Evolutionary conservation across 345 rosid species (phyloP).

Genomic region (Syzygium grande): DNA sequence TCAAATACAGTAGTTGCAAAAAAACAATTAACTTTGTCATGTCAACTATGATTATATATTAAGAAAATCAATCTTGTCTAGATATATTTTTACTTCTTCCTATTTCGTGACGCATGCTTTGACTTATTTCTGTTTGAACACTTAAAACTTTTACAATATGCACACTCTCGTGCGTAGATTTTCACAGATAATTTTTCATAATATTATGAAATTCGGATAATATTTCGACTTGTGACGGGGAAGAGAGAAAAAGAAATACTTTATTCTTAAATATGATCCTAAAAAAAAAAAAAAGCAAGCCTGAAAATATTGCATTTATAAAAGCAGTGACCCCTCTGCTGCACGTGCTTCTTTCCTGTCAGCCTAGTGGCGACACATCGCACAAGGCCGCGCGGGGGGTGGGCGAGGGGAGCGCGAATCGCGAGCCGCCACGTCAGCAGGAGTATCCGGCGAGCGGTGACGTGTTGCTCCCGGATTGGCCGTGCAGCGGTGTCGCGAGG

Average conservation of each 20-base stretch:
- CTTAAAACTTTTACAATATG: not conserved
- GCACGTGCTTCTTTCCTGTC: not conserved
- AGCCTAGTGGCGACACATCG: not conserved
- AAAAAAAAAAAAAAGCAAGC: not conserved
- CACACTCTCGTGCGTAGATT: not conserved
- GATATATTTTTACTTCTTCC: not conserved
- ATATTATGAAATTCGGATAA: not conserved
- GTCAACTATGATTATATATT: not conserved
- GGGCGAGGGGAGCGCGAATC: not conserved
- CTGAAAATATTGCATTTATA: not conserved
- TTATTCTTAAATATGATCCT: not conserved
- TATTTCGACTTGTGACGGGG: not conserved
- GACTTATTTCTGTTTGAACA: not conserved
- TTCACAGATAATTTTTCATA: not conserved
- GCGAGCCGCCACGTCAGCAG: not conserved
- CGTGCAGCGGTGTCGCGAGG: not conserved
- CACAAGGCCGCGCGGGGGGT: not conserved
- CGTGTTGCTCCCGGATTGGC: not conserved
- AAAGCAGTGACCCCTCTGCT: not conserved
- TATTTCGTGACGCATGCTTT: not conserved
- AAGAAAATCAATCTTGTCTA: not conserved
- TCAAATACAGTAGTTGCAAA: not conserved
- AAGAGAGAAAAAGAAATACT: not conserved
- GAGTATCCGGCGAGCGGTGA: not conserved
- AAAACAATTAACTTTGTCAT: not conserved